phyloP scores from a whole-genome alignment of 768 basidiomycete species.

The Rhizopogon rudus region DNA sequence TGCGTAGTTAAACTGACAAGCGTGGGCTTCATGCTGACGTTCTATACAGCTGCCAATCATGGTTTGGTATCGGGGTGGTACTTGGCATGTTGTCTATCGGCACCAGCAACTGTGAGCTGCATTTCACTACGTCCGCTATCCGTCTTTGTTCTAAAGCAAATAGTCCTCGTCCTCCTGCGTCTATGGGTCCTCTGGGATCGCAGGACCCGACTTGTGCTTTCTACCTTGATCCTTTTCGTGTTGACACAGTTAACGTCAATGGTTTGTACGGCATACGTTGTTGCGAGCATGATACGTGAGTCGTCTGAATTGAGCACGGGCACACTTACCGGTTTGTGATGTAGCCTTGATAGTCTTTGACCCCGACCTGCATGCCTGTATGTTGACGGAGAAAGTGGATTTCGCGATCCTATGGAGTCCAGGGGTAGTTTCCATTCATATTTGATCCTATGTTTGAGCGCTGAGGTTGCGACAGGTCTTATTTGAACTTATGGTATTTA shows the following conservation, averaged over 20 bases:
- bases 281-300: constrained; percentile 24
- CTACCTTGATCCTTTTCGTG: constrained; percentile 25
- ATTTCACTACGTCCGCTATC: neutral
- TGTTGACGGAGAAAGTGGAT: constrained; percentile 13
- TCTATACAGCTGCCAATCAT: constrained; percentile 20
- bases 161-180: constrained; percentile 36
- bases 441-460: neutral
- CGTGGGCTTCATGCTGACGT: neutral
- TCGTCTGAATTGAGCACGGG: neutral
- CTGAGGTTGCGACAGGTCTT: constrained; percentile 12
- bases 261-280: constrained; percentile 18
- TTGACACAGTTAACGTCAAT: constrained; percentile 23
- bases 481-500: constrained; percentile 27
- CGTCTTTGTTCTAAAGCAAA: neutral
- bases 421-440: constrained; percentile 13
- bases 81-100: constrained; percentile 32
- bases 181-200: constrained; percentile 35
- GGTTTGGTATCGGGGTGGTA: constrained; percentile 13
- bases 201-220: constrained; percentile 19
- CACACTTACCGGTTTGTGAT: neutral
- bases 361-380: constrained; percentile 13
- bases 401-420: constrained; percentile 24
- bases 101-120: constrained; percentile 30
- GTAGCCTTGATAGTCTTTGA: constrained; percentile 15
- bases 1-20: neutral